Evolutionary conservation across 225 moss, liverwort and hornwort species (phyloP), one percentile per base, ranked within the genome.

Genomic region (Lunularia cruciata): DNA sequence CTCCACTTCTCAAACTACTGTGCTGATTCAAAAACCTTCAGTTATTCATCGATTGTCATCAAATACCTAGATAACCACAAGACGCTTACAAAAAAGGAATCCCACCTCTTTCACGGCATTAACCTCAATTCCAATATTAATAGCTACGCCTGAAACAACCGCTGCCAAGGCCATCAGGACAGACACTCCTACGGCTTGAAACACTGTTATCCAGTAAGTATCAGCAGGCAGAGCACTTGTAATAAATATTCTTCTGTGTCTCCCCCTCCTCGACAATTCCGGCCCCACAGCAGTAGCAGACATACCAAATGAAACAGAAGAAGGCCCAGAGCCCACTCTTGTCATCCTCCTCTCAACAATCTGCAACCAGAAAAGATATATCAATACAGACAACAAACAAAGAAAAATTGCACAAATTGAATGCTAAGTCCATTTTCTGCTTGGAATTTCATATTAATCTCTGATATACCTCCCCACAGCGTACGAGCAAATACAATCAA

Each of bases 151-250:
- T 43, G 55, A 55, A 27, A 69, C 31, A 23, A 57, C 69, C 16
- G 69, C 69, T 69, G 55, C 39, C 27, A 69, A 43, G 15, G 69
- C 55, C 54, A 69, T 55, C 3, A 69, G n/a, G 5, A 69, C 57
- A 10, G 69, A 38, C 10, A 69, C 69, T 19, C 55, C 69, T n/a
- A 69, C 20, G 15, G 69, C 69, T 69, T 69, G 69, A 32, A 43
- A 39, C 23, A 33, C 56, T 13, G 69, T 69, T 11, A 69, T 69
- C 69, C 69, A 69, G 37, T 69, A 69, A 0, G 69, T 18, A 30
- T 69, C 69, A 25, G 56, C 28, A 5, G 69, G 69, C 69, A 69
- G 69, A 57, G 69, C 69, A 42, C 39, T 57, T 8, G 69, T 69
- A 27, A 19, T 33, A 15, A 38, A 27, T 5, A 10, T 43, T 36